Conservation (phyloP, 148 eudicot genomes). For the Chenopodium album region DNA sequence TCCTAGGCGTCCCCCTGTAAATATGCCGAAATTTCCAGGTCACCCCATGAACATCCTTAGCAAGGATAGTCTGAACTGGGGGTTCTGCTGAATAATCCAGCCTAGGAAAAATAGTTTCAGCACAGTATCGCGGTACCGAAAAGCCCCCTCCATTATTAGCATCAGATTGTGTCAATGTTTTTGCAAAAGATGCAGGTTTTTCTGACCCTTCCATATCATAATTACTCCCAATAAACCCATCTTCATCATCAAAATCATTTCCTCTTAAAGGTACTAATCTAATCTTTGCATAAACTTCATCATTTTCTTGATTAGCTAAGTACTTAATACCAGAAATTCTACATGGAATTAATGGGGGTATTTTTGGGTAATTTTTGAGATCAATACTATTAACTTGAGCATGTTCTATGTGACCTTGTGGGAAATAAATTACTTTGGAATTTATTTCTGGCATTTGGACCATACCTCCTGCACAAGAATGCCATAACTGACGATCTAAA, state of each 20-base stretch:
- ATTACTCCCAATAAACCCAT: conserved; percentile 30
- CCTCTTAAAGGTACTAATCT: conserved; percentile 47
- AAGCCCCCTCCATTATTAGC: conserved; percentile 98
- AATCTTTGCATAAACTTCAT: conserved; percentile 79
- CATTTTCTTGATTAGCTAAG: conserved; percentile 66
- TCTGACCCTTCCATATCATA: conserved; percentile 27
- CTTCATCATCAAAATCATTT: conserved; percentile 35
- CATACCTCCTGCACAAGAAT: conserved; percentile 97
- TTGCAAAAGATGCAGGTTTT: conserved; percentile 73
- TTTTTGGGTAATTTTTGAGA: conserved; percentile 43
- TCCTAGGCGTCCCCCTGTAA: conserved; percentile 86
- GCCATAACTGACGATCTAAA: conserved; percentile 85
- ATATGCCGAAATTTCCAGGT: conserved; percentile 95
- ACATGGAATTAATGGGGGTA: conserved; percentile 58
- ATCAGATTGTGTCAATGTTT: conserved; percentile 92
- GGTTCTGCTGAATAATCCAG: conserved; percentile 86
- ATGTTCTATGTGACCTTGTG: conserved; percentile 94
- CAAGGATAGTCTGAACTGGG: conserved; percentile 80
- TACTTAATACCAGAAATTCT: conserved; percentile 51
- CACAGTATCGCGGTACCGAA: conserved; percentile 87
- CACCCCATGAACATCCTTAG: conserved; percentile 84
- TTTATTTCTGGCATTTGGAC: conserved; percentile 78
- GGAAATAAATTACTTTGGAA: conserved; percentile 74
- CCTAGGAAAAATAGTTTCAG: conserved; percentile 85
- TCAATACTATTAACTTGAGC: conserved; percentile 45